Percentiles rank a stretch among this genome's conserved stretches.
These are phyloP conservation scores for Dictyostelium capitatum DNA, from an alignment of 78 protist species.

Conservation along the genomic window DNA sequence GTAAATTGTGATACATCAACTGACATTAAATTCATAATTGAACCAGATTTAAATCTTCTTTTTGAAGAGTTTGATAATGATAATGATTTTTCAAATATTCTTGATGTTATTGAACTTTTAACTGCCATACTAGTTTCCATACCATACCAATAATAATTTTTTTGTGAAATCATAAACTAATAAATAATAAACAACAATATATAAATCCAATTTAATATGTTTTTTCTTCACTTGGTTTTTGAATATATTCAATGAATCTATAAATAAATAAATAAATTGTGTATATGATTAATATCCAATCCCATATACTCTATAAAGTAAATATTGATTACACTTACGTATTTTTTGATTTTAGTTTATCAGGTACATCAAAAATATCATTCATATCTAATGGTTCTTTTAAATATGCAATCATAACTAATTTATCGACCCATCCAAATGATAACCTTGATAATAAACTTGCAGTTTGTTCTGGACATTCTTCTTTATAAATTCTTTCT, in stretches of 20 bases:
- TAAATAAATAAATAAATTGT: neutral
- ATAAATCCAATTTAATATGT: neutral
- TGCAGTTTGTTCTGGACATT: slow-evolving; percentile 4
- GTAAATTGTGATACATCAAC: too few species aligned
- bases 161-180: neutral
- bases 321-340: too few species aligned
- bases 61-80: slow-evolving; percentile 8
- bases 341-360: neutral
- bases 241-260: neutral
- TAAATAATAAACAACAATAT: slow-evolving; percentile 11
- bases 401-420: slow-evolving; percentile 28
- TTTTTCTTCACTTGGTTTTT: neutral
- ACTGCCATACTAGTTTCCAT: slow-evolving; percentile 29
- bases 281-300: too few species aligned
- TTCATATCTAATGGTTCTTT: slow-evolving; percentile 10
- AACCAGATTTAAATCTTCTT: neutral
- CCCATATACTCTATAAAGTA: too few species aligned
- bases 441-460: neutral
- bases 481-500: neutral
- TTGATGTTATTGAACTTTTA: neutral
- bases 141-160: slow-evolving; percentile 33
- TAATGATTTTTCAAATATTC: slow-evolving; percentile 26
- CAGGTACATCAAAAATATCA: slow-evolving; percentile 35
- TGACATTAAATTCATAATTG: slow-evolving; percentile 33
- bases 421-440: slow-evolving; percentile 20